Conservation (phyloP, 129 eudicot genomes). For the Dittrichia graveolens region DNA sequence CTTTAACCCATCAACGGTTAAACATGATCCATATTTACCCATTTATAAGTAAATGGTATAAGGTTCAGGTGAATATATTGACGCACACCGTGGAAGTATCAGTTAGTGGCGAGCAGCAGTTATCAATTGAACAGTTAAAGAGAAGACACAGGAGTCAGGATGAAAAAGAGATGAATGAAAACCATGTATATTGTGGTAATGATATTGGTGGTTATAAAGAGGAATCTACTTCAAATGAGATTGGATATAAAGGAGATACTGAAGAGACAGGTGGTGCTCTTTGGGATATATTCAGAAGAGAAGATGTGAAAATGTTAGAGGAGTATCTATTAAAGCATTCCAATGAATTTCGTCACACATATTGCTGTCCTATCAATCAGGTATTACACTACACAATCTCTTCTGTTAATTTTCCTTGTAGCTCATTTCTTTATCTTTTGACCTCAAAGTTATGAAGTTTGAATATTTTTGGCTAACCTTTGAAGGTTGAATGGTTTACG, state of each 20-base stretch:
- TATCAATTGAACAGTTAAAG: slow-evolving; percentile 56
- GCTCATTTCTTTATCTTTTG: background rate
- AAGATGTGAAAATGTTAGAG: slow-evolving; percentile 61
- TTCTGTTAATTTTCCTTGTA: background rate
- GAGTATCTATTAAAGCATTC: slow-evolving; percentile 56
- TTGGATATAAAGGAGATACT: background rate
- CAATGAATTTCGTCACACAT: slow-evolving; percentile 66
- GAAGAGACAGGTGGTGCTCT: slow-evolving; percentile 57
- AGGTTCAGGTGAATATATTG: slow-evolving; percentile 72
- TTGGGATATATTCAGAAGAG: slow-evolving; percentile 87
- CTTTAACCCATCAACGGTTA: no score
- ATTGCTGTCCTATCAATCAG: slow-evolving; percentile 70
- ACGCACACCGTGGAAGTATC: slow-evolving; percentile 56
- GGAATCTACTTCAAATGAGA: background rate
- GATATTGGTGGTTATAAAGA: slow-evolving; percentile 1
- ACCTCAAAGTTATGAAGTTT: background rate
- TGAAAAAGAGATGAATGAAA: slow-evolving; percentile 38
- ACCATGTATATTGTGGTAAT: background rate
- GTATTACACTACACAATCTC: slow-evolving; percentile 29
- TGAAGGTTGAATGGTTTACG: background rate
- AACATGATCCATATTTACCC: no score
- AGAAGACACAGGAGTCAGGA: slow-evolving; percentile 71
- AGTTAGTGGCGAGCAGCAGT: slow-evolving; percentile 41
- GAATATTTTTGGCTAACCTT: background rate
- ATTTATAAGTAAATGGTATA: background rate